These are phyloP conservation scores for Microstegium vimineum DNA, from an alignment of 176 grass and related monocot genomes.

Conservation along the genomic window DNA sequence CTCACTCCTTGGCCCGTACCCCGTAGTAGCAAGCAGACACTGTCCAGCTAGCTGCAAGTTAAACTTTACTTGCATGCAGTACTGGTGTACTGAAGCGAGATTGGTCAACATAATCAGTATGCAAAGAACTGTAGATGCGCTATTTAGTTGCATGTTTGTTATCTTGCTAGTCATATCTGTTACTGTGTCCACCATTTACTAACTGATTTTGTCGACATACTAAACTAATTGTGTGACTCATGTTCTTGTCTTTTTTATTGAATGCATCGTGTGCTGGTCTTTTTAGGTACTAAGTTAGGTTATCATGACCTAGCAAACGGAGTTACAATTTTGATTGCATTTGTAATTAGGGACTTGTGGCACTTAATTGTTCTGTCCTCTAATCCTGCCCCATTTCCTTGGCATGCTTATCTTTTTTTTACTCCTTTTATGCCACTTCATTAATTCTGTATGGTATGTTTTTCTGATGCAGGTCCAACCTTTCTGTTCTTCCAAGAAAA, in stretches of 20 bases:
- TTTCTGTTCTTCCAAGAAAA: conserved; percentile 99
- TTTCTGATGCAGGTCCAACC: conserved; percentile 80
- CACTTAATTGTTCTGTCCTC: not conserved
- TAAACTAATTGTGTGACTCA: not conserved
- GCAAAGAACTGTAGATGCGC: not conserved
- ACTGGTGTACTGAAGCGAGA: not conserved
- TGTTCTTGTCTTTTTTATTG: conserved; percentile 17
- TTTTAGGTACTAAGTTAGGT: not conserved
- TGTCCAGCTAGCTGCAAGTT: conserved; percentile 26
- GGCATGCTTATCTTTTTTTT: conserved; percentile 3
- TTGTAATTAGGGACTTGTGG: not conserved
- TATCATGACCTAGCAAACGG: not conserved
- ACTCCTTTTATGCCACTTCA: not conserved
- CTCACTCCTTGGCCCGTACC: not conserved
- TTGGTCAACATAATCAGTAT: not conserved
- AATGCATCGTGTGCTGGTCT: conserved; percentile 1
- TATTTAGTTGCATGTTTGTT: conserved; percentile 4
- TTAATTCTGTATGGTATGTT: conserved; percentile 24
- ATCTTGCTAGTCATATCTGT: conserved; percentile 12
- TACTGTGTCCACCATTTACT: not conserved
- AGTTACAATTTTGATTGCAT: not conserved
- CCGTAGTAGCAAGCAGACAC: not conserved
- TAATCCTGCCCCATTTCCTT: not conserved
- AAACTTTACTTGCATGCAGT: conserved; percentile 7
- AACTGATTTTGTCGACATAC: conserved; percentile 10